Evolutionary conservation across 2,329 filamentous ascomycete genomes (phyloP), one percentile per base, ranked within the genome.

Genomic region (Botrytis tulipae): DNA sequence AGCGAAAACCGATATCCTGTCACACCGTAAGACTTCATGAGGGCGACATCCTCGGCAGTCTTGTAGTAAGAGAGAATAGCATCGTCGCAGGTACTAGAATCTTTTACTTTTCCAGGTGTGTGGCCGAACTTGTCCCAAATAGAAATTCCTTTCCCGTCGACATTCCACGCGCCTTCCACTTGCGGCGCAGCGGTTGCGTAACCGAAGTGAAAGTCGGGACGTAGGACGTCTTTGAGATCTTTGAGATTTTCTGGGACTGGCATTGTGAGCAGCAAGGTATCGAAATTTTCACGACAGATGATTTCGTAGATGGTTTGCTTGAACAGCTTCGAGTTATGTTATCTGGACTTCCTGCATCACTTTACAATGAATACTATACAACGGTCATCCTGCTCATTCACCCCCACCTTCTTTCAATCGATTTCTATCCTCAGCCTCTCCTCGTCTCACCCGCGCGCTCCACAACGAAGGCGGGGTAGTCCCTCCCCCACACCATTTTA

Each of bases 121-220:
- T 88, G 88, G 83, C 91, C 94, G 84, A 96, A 96, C 29, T 88
- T 91, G 83, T 97, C 93, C 93, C 93, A 96, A 82, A 95, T 95
- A 75, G 91, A 93, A 72, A 92, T 89, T 35, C 88, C 92, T 76
- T 93, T 92, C 76, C 93, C 93, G 80, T 95, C 93, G 79, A 90
- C 87, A 59, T 92, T 85, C 70, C 86, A 85, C 66, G 89, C 89
- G 73, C 93, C 93, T 85, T 97, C 93, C 78, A 97, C 92, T 82
- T 97, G 93, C 83, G 95, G 96, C 88, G 89, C 86, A 73, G 92
- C 92, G 60, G 92, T 94, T 78, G 92, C 92, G 82, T 93, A 94
- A 71, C 92, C 92, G 91, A 91, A 94, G 76, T 89, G 83, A 82
- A 94, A 93, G 81, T 92, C 90, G 60, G 85, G 84, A 61, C 90